These are phyloP conservation scores for Ophiosphaerella korrae DNA, from an alignment of 2,329 filamentous ascomycete genomes.

Conservation along the genomic window DNA sequence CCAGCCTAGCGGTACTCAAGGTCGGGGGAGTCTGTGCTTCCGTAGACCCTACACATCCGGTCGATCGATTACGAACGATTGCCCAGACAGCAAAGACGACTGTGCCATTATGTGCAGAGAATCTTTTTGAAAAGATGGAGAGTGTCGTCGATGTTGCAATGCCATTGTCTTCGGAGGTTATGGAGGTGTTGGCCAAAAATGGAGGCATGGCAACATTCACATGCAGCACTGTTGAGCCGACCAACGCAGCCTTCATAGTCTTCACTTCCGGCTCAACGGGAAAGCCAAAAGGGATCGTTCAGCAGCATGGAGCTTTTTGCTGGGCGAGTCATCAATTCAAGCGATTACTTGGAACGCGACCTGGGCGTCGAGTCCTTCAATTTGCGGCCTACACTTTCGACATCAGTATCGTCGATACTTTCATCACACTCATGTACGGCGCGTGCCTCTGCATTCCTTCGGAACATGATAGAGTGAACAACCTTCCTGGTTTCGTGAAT, in stretches of 20 bases:
- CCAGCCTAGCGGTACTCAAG: no score
- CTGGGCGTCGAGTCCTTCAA: constrained; percentile 1
- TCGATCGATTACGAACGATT: no score
- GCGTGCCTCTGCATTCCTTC: constrained; percentile 59
- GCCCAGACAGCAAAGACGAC: no score
- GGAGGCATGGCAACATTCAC: no score
- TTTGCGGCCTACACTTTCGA: constrained; percentile 56
- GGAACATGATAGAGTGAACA: constrained; percentile 57
- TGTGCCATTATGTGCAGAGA: no score
- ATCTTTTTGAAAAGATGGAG: no score
- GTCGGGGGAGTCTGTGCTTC: no score
- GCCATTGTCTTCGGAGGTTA: no score
- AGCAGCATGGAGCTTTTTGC: constrained; percentile 2
- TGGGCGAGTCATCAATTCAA: constrained; percentile 20
- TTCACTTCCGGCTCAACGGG: constrained; percentile 85
- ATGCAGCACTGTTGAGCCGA: no score
- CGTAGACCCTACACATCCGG: no score
- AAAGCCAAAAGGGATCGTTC: constrained; percentile 69
- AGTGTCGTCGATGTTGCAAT: no score
- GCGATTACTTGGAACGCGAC: not conserved
- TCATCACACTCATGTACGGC: constrained; percentile 54
- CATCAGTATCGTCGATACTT: constrained; percentile 56
- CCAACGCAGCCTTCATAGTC: constrained; percentile 55
- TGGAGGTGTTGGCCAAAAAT: no score
- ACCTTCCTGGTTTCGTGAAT: constrained; percentile 49